Conservation (phyloP, 306 rosid species). For the Lablab purpureus region DNA sequence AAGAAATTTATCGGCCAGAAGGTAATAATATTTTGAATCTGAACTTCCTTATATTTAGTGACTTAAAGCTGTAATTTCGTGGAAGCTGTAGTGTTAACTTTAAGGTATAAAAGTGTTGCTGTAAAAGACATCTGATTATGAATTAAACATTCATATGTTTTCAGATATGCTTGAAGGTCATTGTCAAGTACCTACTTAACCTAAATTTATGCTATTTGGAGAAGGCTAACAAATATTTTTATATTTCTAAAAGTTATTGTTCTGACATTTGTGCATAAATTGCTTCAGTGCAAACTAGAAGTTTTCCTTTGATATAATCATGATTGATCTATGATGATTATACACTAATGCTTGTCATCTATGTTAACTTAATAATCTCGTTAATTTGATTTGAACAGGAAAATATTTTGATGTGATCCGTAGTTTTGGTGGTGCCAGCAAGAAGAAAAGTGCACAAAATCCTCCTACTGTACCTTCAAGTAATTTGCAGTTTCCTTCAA, state of each 20-base stretch:
- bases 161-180: conserved; percentile 30
- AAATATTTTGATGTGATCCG: conserved; percentile 48
- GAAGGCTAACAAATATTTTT: conserved; percentile 6
- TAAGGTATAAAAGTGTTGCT: neutral
- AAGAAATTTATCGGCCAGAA: neutral
- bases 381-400: conserved; percentile 49
- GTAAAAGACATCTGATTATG: conserved; percentile 17
- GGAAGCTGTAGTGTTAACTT: conserved; percentile 10
- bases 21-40: neutral
- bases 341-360: neutral
- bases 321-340: conserved; percentile 24
- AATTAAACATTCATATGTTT: conserved; percentile 30
- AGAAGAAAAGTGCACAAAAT: conserved; percentile 42
- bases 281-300: conserved; percentile 5
- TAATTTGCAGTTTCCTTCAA: conserved; percentile 44
- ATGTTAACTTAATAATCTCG: conserved; percentile 32
- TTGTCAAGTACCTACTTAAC: conserved; percentile 10
- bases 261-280: neutral
- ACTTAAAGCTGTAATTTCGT: conserved; percentile 27
- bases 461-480: conserved; percentile 19
- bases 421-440: conserved; percentile 32
- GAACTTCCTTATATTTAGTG: conserved; percentile 36
- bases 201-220: conserved; percentile 6
- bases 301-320: conserved; percentile 20
- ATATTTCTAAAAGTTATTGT: neutral